phyloP scores from a whole-genome alignment of 768 basidiomycete species.

The Tylopilus felleus region DNA sequence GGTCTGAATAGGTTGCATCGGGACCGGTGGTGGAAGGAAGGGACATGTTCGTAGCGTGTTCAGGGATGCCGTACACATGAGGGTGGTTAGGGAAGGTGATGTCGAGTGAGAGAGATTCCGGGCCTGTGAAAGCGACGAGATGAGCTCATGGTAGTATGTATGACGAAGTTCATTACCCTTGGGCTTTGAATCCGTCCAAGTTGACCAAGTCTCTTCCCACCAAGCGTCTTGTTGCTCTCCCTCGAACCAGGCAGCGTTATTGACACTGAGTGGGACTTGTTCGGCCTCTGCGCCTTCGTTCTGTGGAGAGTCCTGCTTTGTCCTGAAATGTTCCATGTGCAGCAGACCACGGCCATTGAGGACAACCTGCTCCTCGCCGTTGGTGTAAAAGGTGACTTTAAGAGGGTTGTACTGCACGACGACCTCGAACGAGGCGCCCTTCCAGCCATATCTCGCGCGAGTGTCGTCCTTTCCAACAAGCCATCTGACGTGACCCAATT shows the following conservation, averaged over 20 bases:
- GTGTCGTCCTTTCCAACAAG: slow-evolving; percentile 60
- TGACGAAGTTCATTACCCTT: slow-evolving; percentile 58
- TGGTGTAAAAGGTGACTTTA: slow-evolving; percentile 64
- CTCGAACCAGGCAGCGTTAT: slow-evolving; percentile 78
- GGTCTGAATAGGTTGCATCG: slow-evolving; percentile 73
- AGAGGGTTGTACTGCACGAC: slow-evolving; percentile 74
- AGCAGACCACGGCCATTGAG: slow-evolving; percentile 87
- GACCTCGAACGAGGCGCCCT: slow-evolving; percentile 60
- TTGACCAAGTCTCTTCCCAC: slow-evolving; percentile 86
- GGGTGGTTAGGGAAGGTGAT: slow-evolving; percentile 90
- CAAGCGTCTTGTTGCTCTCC: slow-evolving; percentile 77
- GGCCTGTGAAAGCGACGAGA: slow-evolving; percentile 55
- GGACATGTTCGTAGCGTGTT: slow-evolving; percentile 88
- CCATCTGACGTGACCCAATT: slow-evolving; percentile 51
- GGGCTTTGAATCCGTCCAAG: slow-evolving; percentile 92
- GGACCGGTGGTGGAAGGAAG: slow-evolving; percentile 87
- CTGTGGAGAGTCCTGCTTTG: slow-evolving; percentile 45
- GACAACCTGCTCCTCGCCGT: slow-evolving; percentile 80
- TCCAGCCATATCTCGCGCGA: slow-evolving; percentile 61
- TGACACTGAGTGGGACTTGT: slow-evolving; percentile 54
- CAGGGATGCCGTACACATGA: slow-evolving; percentile 93
- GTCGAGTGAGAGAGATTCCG: slow-evolving; percentile 90
- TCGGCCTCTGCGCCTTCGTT: slow-evolving; percentile 38
- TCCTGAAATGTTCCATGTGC: slow-evolving; percentile 98
- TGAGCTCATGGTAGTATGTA: neutral